These are phyloP conservation scores for Silybum marianum DNA, from an alignment of 129 eudicot genomes.

Conservation along the genomic window DNA sequence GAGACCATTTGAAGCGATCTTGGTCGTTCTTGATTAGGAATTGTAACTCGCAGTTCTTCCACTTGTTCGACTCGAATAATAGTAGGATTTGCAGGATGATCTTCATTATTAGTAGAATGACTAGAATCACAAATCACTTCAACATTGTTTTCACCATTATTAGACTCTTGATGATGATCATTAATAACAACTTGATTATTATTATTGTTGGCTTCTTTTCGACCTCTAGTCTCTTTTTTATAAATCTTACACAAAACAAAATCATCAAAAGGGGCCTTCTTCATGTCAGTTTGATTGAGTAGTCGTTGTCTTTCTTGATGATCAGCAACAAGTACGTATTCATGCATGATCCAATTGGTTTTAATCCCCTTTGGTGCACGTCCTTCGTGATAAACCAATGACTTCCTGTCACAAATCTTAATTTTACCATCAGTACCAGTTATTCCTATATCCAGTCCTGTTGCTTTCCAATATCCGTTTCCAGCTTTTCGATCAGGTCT, in stretches of 20 bases:
- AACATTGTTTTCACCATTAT: background rate
- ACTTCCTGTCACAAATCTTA: constrained; percentile 9
- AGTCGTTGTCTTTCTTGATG: background rate
- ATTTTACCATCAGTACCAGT: background rate
- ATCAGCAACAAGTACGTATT: background rate
- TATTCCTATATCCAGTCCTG: constrained; percentile 17
- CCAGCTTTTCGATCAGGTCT: constrained; percentile 30
- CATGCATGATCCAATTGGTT: constrained; percentile 26
- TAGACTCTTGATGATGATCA: background rate
- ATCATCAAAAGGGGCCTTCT: constrained; percentile 27
- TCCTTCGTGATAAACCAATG: constrained; percentile 32
- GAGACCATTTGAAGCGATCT: background rate
- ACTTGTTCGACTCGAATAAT: too few relatives aligned
- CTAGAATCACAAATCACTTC: background rate
- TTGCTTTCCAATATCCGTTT: constrained; percentile 32
- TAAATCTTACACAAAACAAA: constrained; percentile 23
- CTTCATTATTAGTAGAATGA: background rate
- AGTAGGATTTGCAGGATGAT: background rate
- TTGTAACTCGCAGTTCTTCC: background rate
- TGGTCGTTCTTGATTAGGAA: background rate
- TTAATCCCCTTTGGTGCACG: constrained; percentile 7
- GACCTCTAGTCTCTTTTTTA: background rate
- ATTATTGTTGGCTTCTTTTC: background rate
- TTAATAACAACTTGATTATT: background rate
- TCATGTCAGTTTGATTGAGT: constrained; percentile 8